phyloP scores from a whole-genome alignment of 1,139 yeast species.

The Pichia sp. region DNA sequence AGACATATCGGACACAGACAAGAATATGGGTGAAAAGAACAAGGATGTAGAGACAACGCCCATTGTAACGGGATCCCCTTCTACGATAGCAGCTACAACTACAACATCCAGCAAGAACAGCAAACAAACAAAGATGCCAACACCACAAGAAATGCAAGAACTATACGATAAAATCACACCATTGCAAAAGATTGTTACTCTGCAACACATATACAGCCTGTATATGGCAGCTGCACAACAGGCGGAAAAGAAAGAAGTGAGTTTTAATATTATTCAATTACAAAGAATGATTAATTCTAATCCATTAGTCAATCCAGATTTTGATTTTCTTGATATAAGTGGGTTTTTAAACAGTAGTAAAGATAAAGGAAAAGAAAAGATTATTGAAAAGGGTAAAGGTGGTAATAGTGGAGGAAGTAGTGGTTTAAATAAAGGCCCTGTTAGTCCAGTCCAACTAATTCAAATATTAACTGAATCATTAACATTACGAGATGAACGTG shows the following conservation, averaged over 20 bases:
- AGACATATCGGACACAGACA: too few species aligned
- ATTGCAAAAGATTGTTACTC: constrained; percentile 31
- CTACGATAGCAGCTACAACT: not conserved
- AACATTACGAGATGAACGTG: constrained; percentile 25
- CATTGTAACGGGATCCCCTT: too few species aligned
- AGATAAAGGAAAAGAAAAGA: not conserved
- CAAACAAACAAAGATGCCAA: constrained; percentile 21
- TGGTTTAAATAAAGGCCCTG: constrained; percentile 10
- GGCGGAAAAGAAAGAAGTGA: constrained; percentile 27
- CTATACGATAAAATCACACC: constrained; percentile 28
- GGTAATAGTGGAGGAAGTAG: not conserved
- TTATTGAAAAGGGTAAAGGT: too few species aligned
- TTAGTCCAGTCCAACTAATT: constrained; percentile 28
- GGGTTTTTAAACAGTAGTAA: constrained; percentile 18
- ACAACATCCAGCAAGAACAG: constrained; percentile 1
- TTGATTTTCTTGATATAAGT: constrained; percentile 28
- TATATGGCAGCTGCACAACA: constrained; percentile 29
- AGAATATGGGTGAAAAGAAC: too few species aligned
- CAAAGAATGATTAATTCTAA: constrained; percentile 32
- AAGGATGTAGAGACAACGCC: too few species aligned
- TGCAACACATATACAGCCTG: constrained; percentile 31
- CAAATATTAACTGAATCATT: constrained; percentile 31
- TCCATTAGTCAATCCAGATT: constrained; percentile 30
- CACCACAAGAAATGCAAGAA: constrained; percentile 24
- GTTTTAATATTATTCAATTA: constrained; percentile 30